Conservation (phyloP, 2,329 filamentous ascomycete genomes). For the Didymella lethalis region DNA sequence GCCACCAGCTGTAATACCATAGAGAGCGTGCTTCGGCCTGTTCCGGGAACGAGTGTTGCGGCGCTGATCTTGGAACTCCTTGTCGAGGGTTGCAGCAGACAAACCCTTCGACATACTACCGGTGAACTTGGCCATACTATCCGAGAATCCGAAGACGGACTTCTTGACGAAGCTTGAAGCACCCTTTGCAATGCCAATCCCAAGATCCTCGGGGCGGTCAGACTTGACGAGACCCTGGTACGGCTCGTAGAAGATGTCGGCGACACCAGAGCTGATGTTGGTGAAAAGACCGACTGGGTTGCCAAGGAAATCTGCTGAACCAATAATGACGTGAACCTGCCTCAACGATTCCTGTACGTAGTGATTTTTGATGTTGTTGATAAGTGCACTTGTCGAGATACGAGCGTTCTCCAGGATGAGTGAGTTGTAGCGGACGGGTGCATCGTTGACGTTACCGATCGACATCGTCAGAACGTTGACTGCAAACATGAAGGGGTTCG, state of each 20-base stretch:
- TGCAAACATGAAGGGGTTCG: constrained; percentile 98
- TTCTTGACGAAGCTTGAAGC: constrained; percentile 98
- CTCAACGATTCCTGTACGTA: constrained; percentile 96
- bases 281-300: constrained; percentile 98
- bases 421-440: constrained; percentile 90
- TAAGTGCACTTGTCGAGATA: constrained; percentile 82
- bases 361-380: constrained; percentile 88
- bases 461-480: constrained; percentile 99
- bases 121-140: constrained; percentile 97
- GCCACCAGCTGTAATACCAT: constrained; percentile 92
- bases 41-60: constrained; percentile 94
- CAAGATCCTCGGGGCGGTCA: constrained; percentile 92
- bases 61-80: constrained; percentile 96
- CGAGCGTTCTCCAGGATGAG: constrained; percentile 94
- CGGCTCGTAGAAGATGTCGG: constrained; percentile 98
- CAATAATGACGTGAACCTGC: constrained; percentile 96
- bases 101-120: constrained; percentile 97
- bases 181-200: constrained; percentile 93
- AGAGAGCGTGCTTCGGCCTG: constrained; percentile 94
- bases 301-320: constrained; percentile 95
- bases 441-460: constrained; percentile 98
- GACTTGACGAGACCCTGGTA: constrained; percentile 98
- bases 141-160: constrained; percentile 94
- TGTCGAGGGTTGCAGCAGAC: constrained; percentile 93
- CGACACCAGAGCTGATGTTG: constrained; percentile 95